Base-by-base conservation (phyloP, 2,329 filamentous ascomycete species). In the Apiospora phragmitis region DNA sequence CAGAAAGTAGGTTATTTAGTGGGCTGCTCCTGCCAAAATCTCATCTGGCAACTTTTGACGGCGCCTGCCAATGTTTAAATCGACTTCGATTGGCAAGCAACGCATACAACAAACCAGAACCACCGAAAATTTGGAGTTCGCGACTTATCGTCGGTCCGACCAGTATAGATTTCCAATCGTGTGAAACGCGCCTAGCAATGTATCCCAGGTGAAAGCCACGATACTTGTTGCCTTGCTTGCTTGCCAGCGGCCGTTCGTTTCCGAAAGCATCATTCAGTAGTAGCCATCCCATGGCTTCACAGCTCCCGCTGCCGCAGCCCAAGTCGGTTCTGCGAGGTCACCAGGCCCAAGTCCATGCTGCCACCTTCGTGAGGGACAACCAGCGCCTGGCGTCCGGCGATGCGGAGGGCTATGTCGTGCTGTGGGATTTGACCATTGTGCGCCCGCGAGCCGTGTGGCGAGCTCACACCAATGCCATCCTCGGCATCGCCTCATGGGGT, bases 371-470 rank as follows among this genome's bases (percentile, higher is more conserved):
- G 74, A 87, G 89, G 69, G 80, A 84, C 51, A 97, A 98, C 79
- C 86, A 89, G 71, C 91, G 93, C 43, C 89, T 99, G 7, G 84
- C 94, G 16, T 96, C 94, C 0, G 95, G 93, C 45, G 96, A 99
- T 81, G 93, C 94, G 11, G 93, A 97, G 55, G 96, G 96, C 71
- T 98, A 92, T 87, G 86, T 97, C 43, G 88, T 97, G 8, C 83
- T 94, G 29, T 99, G 96, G 96, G 92, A 93, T 78, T 84, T 97
- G 49, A 88, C 91, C 35, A 93, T 91, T 68, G 95, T 97, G 85
- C 88, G 96, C 43, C 89, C 95, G 0, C 86, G 90, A 11, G 93
- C 92, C 1, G 93, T 96, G 4, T 99, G 96, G 96, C 91, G 89
- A 76, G 93, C 94, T 1, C 96, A 99, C 80, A 85, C 89, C 62